Percentiles rank a stretch among this genome's conserved stretches.
Evolutionary conservation across 2,329 filamentous ascomycete genomes (phyloP).

Genomic region (Ophiostoma himal-ulmi): DNA sequence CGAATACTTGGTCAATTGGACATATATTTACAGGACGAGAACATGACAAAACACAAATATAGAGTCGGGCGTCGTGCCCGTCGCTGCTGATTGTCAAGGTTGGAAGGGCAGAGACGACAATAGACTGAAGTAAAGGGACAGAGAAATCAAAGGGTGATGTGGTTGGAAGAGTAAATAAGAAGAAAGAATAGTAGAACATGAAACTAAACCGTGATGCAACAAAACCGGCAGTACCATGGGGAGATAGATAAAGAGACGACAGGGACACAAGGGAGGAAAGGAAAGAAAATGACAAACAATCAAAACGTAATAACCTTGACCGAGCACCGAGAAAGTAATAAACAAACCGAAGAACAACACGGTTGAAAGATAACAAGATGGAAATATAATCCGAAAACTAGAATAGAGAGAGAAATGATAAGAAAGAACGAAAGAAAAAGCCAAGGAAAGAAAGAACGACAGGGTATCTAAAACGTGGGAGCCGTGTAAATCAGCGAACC

Average conservation of each 20-base stretch:
- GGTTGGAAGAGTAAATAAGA: neutral
- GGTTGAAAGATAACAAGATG: neutral
- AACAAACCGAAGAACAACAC: neutral
- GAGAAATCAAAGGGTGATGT: neutral
- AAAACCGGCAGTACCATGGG: neutral
- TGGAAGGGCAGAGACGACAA: neutral
- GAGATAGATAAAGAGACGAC: neutral
- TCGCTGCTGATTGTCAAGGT: too few species aligned
- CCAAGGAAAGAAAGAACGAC: neutral
- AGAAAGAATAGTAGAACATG: neutral
- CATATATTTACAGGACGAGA: neutral
- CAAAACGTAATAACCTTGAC: neutral
- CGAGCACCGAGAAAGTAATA: too few species aligned
- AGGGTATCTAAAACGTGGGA: constrained; percentile 30
- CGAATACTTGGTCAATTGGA: neutral
- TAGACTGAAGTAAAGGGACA: neutral
- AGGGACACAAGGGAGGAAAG: neutral
- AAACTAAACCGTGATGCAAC: neutral
- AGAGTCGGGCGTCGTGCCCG: neutral
- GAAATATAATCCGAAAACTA: neutral
- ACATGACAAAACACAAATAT: neutral
- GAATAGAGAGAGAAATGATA: neutral
- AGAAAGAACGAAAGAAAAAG: neutral
- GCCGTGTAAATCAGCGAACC: constrained; percentile 38
- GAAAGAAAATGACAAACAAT: neutral